phyloP scores from a whole-genome alignment of 2,329 filamentous ascomycete species.

The Fusarium newnesense region DNA sequence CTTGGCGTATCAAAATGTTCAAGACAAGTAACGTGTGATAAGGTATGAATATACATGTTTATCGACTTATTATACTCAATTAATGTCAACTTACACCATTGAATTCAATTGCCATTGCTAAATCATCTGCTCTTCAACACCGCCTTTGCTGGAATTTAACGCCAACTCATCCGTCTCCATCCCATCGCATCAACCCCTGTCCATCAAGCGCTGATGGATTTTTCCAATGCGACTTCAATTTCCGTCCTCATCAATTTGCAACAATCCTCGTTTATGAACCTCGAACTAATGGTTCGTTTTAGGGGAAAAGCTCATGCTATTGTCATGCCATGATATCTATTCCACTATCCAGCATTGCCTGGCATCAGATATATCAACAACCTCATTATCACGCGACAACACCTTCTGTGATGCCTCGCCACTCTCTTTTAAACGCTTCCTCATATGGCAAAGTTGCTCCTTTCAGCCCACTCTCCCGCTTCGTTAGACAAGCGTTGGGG shows the following conservation, averaged over 20 bases:
- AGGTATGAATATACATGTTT: background rate
- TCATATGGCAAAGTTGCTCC: slow-evolving; percentile 33
- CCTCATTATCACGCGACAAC: slow-evolving; percentile 24
- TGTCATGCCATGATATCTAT: slow-evolving; percentile 1
- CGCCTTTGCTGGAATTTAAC: slow-evolving; percentile 8
- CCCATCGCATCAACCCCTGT: slow-evolving; percentile 32
- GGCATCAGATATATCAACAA: slow-evolving; percentile 1
- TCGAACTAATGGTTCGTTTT: background rate
- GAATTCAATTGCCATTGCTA: background rate
- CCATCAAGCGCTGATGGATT: slow-evolving; percentile 22
- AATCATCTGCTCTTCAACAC: slow-evolving; percentile 23
- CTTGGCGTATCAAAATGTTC: slow-evolving; percentile 2
- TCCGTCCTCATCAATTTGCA: slow-evolving; percentile 18
- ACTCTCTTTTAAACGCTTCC: slow-evolving; percentile 31
- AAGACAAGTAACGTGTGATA: background rate
- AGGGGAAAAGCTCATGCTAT: slow-evolving; percentile 15
- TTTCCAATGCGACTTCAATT: slow-evolving; percentile 28
- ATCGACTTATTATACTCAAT: background rate
- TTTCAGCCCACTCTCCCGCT: slow-evolving; percentile 33
- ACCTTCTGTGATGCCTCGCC: slow-evolving; percentile 17
- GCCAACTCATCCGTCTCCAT: slow-evolving; percentile 32
- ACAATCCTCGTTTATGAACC: slow-evolving; percentile 3
- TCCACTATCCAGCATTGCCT: background rate
- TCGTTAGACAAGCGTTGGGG: slow-evolving; percentile 34
- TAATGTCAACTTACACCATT: background rate